phyloP scores from a whole-genome alignment of 306 rosid genomes.

The Cercis canadensis region DNA sequence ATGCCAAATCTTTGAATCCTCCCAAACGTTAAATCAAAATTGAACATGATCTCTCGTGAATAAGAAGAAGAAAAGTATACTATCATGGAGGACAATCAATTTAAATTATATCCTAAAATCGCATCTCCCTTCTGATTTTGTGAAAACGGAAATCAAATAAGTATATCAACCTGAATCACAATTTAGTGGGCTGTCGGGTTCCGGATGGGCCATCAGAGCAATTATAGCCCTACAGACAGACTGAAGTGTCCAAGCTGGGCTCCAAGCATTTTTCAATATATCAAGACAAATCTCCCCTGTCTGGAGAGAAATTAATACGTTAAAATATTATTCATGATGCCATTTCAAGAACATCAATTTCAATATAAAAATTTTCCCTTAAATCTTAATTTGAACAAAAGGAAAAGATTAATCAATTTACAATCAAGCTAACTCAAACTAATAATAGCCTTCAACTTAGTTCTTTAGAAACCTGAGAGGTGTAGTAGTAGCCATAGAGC shows the following conservation, averaged over 20 bases:
- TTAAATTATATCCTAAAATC: not conserved
- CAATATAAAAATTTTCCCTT: not conserved
- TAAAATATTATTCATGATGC: constrained; percentile 7
- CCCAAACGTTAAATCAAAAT: constrained; percentile 18
- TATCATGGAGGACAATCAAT: constrained; percentile 4
- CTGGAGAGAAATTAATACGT: constrained; percentile 44
- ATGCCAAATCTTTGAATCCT: constrained; percentile 10
- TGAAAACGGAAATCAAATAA: not conserved
- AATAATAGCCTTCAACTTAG: not conserved
- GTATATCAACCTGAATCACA: constrained; percentile 83
- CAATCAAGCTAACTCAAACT: not conserved
- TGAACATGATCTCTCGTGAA: not conserved
- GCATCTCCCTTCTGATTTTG: not conserved
- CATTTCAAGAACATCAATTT: constrained; percentile 28
- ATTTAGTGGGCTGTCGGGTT: constrained; percentile 95
- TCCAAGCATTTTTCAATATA: constrained; percentile 98
- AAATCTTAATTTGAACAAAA: no score
- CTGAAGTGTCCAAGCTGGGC: constrained; percentile 99
- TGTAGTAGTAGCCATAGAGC: constrained; percentile 11
- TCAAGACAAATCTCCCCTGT: constrained; percentile 99
- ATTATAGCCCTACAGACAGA: constrained; percentile 99
- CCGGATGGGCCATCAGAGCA: constrained; percentile 99
- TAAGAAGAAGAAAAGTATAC: constrained; percentile 9
- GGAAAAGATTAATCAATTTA: no score
- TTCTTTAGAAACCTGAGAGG: constrained; percentile 26